These are phyloP conservation scores for Albophoma yamanashiensis DNA, from an alignment of 2,329 filamentous ascomycete genomes.

Conservation along the genomic window DNA sequence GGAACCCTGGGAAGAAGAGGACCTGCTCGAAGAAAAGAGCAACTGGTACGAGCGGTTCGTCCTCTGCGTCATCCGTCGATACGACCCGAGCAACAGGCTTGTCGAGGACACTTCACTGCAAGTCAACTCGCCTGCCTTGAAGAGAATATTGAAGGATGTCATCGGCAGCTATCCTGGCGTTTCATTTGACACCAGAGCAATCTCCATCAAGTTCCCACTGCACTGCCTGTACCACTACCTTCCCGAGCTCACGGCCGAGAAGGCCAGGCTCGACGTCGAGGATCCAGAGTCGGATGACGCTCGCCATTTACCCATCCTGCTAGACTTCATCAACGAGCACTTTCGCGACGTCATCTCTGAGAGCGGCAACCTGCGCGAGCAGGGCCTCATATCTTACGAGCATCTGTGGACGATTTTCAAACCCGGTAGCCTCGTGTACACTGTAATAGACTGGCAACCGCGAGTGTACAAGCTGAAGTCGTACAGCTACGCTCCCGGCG, in stretches of 20 bases:
- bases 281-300: not conserved
- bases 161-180: not conserved
- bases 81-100: not conserved
- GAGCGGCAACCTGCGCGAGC: not conserved
- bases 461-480: not conserved
- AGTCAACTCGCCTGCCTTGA: not conserved
- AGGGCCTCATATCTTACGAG: not conserved
- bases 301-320: not conserved
- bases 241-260: not conserved
- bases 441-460: not conserved
- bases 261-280: not conserved
- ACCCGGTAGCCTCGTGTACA: not conserved
- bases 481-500: not conserved
- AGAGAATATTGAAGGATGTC: not conserved
- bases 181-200: not conserved
- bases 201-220: not conserved
- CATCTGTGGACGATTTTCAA: not conserved
- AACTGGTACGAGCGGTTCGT: not conserved
- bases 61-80: not conserved
- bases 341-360: not conserved
- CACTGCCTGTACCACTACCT: not conserved
- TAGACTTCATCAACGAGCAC: not conserved
- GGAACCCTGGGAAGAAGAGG: not conserved
- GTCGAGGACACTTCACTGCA: not conserved
- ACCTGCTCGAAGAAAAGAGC: not conserved